Evolutionary conservation across 2,329 filamentous ascomycete genomes (phyloP), one percentile per base, ranked within the genome.

Genomic region (Colletotrichum eremochloae): DNA sequence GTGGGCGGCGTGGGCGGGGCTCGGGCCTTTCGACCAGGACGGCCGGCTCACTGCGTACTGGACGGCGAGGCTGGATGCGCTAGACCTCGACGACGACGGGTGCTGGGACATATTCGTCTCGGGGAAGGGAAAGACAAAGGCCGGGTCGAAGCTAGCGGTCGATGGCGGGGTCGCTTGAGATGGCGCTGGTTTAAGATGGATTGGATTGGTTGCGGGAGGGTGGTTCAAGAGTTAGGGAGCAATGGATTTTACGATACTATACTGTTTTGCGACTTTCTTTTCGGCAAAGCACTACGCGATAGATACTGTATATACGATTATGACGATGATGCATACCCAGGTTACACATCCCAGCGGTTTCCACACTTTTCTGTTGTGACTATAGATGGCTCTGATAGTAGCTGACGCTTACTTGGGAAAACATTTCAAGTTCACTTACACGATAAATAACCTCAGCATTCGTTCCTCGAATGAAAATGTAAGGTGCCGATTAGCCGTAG

Each of bases 1-100:
- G 48, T 81, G 80, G 80, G 67, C 76, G 5, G 68, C 65, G 7
- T 81, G 78, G 75, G 79, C 75, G 24, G 68, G 74, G 29, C 71
- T 73, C n/a, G 42, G 63, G n/a, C 79, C 80, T 3, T 81, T 81
- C 5, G 76, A 77, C 33, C 73, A 77, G 20, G 48, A 68, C 1
- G 78, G 80, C 0, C 31, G 31, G 0, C 62, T 81, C 20, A 75
- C 76, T 46, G 15, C 71, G 18, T 58, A 66, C 53, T 80, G 79
- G 80, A 62, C 40, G 20, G 12, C 29, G 12, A 71, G 53, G 40
- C 4, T 71, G 48, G n/a, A 24, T 3, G 55, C 31, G 31, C 5
- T 71, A 2, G 5, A 71, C 5, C 9, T 8, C 14, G 40, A 71
- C 14, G 56, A 57, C 8, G 48, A 56, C 8, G 36, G 5, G 44